These are phyloP conservation scores for Fragilaria radians DNA, from an alignment of 108 stramenopile species.

Conservation along the genomic window DNA sequence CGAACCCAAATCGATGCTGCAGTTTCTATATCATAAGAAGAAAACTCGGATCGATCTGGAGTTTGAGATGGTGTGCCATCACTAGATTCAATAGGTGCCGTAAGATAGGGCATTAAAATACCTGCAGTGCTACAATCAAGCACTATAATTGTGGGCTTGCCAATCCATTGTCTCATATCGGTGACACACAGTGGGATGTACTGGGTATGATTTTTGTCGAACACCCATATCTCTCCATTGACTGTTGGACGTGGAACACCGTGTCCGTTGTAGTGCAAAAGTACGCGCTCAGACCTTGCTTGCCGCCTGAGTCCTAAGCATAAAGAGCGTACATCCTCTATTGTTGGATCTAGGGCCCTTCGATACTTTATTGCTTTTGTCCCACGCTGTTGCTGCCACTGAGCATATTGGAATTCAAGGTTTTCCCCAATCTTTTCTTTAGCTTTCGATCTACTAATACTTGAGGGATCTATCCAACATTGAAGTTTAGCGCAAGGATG, in stretches of 20 bases:
- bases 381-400: conserved; percentile 74
- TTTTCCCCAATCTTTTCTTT: conserved; percentile 81
- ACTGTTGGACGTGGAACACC: conserved; percentile 95
- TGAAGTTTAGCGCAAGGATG: conserved; percentile 87
- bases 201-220: conserved; percentile 94
- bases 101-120: conserved; percentile 84
- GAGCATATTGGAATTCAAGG: conserved; percentile 87
- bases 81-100: conserved; percentile 30
- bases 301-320: conserved; percentile 66
- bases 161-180: conserved; percentile 89
- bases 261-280: conserved; percentile 98
- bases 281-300: conserved; percentile 75
- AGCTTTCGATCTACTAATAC: conserved; percentile 67
- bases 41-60: not conserved
- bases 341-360: conserved; percentile 88
- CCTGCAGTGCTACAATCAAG: conserved; percentile 93
- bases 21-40: conserved; percentile 13
- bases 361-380: conserved; percentile 52
- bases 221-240: conserved; percentile 96
- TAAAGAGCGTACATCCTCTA: conserved; percentile 84
- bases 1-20: conserved; percentile 44
- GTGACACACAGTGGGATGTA: conserved; percentile 92
- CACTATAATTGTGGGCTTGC: conserved; percentile 79
- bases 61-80: conserved; percentile 20
- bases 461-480: conserved; percentile 93